Evolutionary conservation across 2,329 filamentous ascomycete species (phyloP).

Genomic region (Microdochium trichocladiopsis): DNA sequence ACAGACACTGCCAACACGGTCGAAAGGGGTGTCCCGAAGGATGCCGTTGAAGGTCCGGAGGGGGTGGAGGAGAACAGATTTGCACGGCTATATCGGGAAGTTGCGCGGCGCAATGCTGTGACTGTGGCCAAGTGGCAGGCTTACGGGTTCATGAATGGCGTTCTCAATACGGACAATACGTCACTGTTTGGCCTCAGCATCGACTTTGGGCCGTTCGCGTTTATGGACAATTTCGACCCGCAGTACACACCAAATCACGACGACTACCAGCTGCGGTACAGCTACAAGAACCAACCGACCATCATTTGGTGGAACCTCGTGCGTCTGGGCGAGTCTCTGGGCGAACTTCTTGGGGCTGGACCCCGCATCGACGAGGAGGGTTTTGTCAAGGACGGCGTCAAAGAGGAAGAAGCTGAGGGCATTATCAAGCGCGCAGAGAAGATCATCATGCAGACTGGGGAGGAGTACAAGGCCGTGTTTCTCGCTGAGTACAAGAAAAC

Average conservation of each 20-base stretch:
- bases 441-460: constrained; percentile 71
- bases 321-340: constrained; percentile 79
- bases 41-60: constrained; percentile 58
- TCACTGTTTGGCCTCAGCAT: constrained; percentile 83
- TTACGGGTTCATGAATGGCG: constrained; percentile 98
- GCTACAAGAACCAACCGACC: constrained; percentile 88
- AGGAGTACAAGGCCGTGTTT: constrained; percentile 86
- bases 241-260: constrained; percentile 96
- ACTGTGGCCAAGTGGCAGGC: constrained; percentile 94
- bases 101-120: constrained; percentile 75
- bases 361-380: constrained; percentile 60
- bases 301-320: constrained; percentile 99
- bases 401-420: constrained; percentile 58
- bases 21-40: constrained; percentile 43
- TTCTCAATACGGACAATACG: constrained; percentile 96
- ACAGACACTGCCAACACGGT: constrained; percentile 32
- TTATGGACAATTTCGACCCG: constrained; percentile 95
- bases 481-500: constrained; percentile 81
- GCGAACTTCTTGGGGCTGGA: constrained; percentile 79
- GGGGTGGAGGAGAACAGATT: constrained; percentile 79
- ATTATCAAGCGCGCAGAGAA: constrained; percentile 75
- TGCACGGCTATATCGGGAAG: constrained; percentile 77
- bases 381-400: constrained; percentile 68
- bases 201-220: constrained; percentile 95
- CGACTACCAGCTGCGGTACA: constrained; percentile 79